Percentiles rank a stretch among this genome's conserved stretches.
Evolutionary conservation across 495 filamentous ascomycete species (phyloP).

Genomic region (Daldinia vernicosa): DNA sequence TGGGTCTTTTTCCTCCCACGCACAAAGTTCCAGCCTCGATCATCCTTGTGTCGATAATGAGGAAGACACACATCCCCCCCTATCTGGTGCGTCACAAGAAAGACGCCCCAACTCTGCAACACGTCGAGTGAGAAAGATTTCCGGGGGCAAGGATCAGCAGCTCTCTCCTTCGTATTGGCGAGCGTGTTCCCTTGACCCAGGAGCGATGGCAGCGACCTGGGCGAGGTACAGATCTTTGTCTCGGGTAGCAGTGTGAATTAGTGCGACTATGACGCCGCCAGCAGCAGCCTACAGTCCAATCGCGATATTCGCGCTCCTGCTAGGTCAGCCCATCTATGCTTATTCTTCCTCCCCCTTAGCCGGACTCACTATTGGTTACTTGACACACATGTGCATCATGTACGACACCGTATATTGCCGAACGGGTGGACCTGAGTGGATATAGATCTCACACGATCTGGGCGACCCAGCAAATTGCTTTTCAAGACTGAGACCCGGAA

Average conservation of each 20-base stretch:
- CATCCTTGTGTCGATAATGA: slow-evolving; percentile 41
- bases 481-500: slow-evolving; percentile 35
- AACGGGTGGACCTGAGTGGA: slow-evolving; percentile 20
- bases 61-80: slow-evolving; percentile 21
- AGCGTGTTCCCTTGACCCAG: slow-evolving; percentile 26
- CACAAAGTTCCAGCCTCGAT: slow-evolving; percentile 44
- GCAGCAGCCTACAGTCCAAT: slow-evolving; percentile 31
- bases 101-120: slow-evolving; percentile 29
- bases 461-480: slow-evolving; percentile 25
- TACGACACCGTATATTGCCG: slow-evolving; percentile 38
- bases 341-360: slow-evolving; percentile 21
- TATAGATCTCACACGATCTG: slow-evolving; percentile 20
- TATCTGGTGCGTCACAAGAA: slow-evolving; percentile 26
- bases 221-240: slow-evolving; percentile 42
- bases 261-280: slow-evolving; percentile 41
- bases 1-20: slow-evolving; percentile 20
- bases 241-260: slow-evolving; percentile 43
- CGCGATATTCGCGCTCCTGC: slow-evolving; percentile 34
- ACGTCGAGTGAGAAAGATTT: slow-evolving; percentile 24
- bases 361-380: slow-evolving; percentile 33
- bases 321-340: slow-evolving; percentile 36
- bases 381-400: slow-evolving; percentile 32
- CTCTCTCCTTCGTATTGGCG: slow-evolving; percentile 32
- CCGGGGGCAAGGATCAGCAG: slow-evolving; percentile 34
- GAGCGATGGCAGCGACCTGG: slow-evolving; percentile 31